A percentile compares a stretch with the other conserved stretches of the same genome.
These are phyloP conservation scores for Exophiala spinifera DNA, from an alignment of 2,329 filamentous ascomycete species.

Conservation along the genomic window DNA sequence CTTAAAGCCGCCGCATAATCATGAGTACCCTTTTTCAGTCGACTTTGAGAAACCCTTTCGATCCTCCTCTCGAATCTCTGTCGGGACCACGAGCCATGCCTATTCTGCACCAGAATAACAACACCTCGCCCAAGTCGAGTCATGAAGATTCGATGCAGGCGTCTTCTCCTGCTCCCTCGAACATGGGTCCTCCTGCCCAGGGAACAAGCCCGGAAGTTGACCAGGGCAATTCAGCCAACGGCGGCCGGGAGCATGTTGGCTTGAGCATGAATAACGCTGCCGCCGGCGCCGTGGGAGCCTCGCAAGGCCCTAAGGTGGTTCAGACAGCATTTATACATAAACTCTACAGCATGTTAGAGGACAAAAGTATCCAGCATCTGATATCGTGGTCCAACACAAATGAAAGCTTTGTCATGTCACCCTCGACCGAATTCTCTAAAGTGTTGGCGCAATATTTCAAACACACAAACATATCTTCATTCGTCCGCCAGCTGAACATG, in stretches of 20 bases:
- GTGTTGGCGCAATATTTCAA: constrained; percentile 98
- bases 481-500: constrained; percentile 97
- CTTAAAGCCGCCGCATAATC: not conserved
- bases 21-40: constrained; percentile 30
- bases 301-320: constrained; percentile 93
- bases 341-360: constrained; percentile 98
- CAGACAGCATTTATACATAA: constrained; percentile 99
- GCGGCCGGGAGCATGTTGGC: constrained; percentile 28
- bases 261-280: constrained; percentile 13
- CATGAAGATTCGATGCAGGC: constrained; percentile 56
- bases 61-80: constrained; percentile 20
- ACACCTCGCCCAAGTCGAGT: constrained; percentile 25
- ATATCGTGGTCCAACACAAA: constrained; percentile 94
- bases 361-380: constrained; percentile 85
- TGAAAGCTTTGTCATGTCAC: constrained; percentile 98
- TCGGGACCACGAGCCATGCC: constrained; percentile 25
- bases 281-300: constrained; percentile 48
- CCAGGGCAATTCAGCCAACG: constrained; percentile 37
- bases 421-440: constrained; percentile 95
- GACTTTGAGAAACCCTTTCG: constrained; percentile 27
- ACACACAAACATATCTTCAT: constrained; percentile 98
- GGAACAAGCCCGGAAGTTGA: constrained; percentile 49
- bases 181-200: constrained; percentile 48
- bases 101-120: constrained; percentile 23
- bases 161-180: constrained; percentile 45